Percentiles rank a stretch among this genome's conserved stretches.
These are phyloP conservation scores for Gossypium thurberi DNA, from an alignment of 345 rosid genomes.

Conservation along the genomic window DNA sequence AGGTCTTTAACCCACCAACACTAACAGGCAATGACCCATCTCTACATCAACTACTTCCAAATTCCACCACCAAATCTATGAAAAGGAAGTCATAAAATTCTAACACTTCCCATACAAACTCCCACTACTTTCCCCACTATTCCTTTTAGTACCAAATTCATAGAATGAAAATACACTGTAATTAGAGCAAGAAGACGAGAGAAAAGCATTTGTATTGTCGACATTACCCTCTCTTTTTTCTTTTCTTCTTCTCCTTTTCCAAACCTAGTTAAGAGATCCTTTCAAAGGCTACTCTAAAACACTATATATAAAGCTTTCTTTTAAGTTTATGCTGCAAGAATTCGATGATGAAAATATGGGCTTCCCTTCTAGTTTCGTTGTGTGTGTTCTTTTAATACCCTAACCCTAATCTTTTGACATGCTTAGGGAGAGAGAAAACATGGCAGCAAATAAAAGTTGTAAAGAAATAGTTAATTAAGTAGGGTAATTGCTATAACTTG, in stretches of 20 bases:
- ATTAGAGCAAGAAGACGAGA: conserved; percentile 43
- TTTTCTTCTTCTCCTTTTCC: conserved; percentile 30
- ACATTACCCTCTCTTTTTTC: conserved; percentile 17
- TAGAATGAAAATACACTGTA: conserved; percentile 57
- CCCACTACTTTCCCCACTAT: conserved; percentile 43
- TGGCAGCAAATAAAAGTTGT: background rate
- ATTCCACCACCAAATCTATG: conserved; percentile 63
- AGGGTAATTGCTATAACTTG: too few species aligned
- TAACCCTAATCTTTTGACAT: conserved; percentile 5
- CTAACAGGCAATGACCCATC: conserved; percentile 49
- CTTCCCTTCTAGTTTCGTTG: background rate
- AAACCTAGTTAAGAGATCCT: conserved; percentile 37
- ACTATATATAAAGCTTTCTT: conserved; percentile 1
- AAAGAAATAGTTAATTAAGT: too few species aligned
- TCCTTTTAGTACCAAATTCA: conserved; percentile 62
- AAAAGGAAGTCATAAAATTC: conserved; percentile 70
- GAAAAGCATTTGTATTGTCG: conserved; percentile 22
- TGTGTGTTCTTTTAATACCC: background rate
- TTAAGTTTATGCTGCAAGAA: background rate
- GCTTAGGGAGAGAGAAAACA: conserved; percentile 9
- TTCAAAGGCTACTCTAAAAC: background rate
- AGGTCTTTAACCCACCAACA: conserved; percentile 40
- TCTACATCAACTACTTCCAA: conserved; percentile 87
- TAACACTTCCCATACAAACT: conserved; percentile 53
- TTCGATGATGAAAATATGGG: background rate